Conservation (phyloP, 805 yeast genomes). For the Diddensiella santjacobensis region DNA sequence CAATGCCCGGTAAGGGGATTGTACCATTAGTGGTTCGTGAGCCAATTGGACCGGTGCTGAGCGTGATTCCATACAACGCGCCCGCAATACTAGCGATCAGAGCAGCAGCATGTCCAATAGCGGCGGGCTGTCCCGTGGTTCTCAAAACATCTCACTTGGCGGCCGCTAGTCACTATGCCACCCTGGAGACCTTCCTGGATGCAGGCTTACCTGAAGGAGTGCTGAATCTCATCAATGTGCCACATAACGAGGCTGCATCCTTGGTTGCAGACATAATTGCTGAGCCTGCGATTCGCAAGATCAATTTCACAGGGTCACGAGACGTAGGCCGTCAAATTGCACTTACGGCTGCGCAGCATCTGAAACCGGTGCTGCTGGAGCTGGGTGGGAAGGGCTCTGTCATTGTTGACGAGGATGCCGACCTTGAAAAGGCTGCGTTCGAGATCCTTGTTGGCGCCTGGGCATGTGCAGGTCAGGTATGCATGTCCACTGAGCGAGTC, state of each 20-base stretch:
- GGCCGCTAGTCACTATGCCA: constrained; percentile 68
- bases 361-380: constrained; percentile 80
- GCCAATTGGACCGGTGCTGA: constrained; percentile 85
- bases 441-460: constrained; percentile 63
- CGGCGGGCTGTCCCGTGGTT: constrained; percentile 78
- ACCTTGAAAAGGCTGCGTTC: constrained; percentile 55
- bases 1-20: constrained; percentile 60
- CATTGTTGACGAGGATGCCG: constrained; percentile 70
- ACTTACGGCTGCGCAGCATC: constrained; percentile 60
- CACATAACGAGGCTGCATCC: constrained; percentile 39
- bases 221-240: constrained; percentile 51
- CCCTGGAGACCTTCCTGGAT: constrained; percentile 59
- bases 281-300: constrained; percentile 68
- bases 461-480: constrained; percentile 81
- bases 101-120: constrained; percentile 79
- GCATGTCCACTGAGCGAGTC: constrained; percentile 81
- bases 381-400: constrained; percentile 86
- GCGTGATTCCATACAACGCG: constrained; percentile 86
- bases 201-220: constrained; percentile 84
- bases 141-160: constrained; percentile 79
- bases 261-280: constrained; percentile 69
- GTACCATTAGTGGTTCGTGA: constrained; percentile 67
- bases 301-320: constrained; percentile 86
- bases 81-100: constrained; percentile 80
- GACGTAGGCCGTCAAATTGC: constrained; percentile 71